Evolutionary conservation across 2,329 filamentous ascomycete species (phyloP).

Genomic region (Cercospora brassicicola): DNA sequence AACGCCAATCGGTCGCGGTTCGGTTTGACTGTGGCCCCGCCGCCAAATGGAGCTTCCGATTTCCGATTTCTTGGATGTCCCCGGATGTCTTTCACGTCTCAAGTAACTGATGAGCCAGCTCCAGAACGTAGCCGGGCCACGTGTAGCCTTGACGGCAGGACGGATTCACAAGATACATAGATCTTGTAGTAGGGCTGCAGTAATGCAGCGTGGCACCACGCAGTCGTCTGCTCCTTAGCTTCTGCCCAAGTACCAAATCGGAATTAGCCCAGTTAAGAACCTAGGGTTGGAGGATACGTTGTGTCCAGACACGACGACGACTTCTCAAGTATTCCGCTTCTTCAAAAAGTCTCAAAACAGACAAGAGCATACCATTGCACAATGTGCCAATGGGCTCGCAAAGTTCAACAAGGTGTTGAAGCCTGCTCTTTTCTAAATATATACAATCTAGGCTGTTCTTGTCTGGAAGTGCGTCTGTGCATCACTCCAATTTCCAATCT

Average conservation of each 20-base stretch:
- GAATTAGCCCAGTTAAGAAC: background rate
- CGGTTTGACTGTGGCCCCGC: background rate
- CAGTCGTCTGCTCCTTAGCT: background rate
- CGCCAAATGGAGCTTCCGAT: background rate
- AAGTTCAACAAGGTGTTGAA: background rate
- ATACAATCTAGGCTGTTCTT: constrained; percentile 12
- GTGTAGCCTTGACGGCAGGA: background rate
- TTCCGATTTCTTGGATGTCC: background rate
- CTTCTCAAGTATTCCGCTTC: background rate
- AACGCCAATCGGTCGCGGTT: background rate
- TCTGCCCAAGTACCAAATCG: too few species aligned
- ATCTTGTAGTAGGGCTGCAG: background rate
- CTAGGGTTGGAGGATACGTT: background rate
- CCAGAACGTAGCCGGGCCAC: background rate
- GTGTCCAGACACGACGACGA: background rate
- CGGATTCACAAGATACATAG: background rate
- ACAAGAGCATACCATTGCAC: background rate
- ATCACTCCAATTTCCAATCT: constrained; percentile 5
- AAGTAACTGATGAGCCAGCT: background rate
- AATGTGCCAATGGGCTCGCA: background rate
- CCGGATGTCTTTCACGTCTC: background rate
- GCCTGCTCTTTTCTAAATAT: constrained; percentile 8
- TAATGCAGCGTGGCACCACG: background rate
- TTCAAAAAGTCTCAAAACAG: too few species aligned
- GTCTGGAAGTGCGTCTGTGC: background rate